Evolutionary conservation across 129 eudicot species (phyloP).

Genomic region (Flaveria sonorensis): DNA sequence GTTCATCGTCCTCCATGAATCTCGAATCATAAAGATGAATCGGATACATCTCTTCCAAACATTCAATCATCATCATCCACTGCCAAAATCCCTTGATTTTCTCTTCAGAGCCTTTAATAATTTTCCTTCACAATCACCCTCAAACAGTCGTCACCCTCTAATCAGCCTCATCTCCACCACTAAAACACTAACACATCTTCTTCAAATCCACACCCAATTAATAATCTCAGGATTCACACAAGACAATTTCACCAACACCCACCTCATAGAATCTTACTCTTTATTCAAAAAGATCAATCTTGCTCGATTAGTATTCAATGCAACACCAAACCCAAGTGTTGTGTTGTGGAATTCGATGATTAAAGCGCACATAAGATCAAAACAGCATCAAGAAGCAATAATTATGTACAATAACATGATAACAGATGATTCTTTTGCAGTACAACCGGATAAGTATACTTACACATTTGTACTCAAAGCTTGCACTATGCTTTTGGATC

Average conservation of each 20-base stretch:
- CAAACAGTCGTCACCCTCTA: conserved; percentile 22
- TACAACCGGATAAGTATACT: conserved; percentile 59
- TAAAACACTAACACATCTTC: conserved; percentile 40
- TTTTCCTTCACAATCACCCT: conserved; percentile 20
- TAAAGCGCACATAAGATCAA: conserved; percentile 59
- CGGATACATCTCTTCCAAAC: conserved; percentile 14
- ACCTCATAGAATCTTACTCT: conserved; percentile 50
- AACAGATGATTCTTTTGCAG: background rate
- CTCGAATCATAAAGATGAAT: conserved; percentile 19
- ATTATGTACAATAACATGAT: conserved; percentile 48
- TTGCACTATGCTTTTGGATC: conserved; percentile 54
- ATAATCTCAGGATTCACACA: conserved; percentile 40
- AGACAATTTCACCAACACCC: conserved; percentile 41
- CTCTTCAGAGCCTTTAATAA: conserved; percentile 13
- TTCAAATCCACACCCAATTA: conserved; percentile 50
- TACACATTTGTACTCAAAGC: conserved; percentile 68
- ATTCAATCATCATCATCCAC: conserved; percentile 13
- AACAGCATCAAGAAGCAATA: conserved; percentile 47
- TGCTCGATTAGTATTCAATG: conserved; percentile 51
- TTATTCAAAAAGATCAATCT: conserved; percentile 42
- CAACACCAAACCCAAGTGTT: conserved; percentile 51
- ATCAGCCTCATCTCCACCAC: conserved; percentile 37
- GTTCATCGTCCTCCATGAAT: conserved; percentile 24
- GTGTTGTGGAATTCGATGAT: conserved; percentile 58
- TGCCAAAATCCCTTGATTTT: conserved; percentile 1